Conservation (phyloP, 192 early-diverging fungal genomes). For the Rhizophagus sp. region DNA sequence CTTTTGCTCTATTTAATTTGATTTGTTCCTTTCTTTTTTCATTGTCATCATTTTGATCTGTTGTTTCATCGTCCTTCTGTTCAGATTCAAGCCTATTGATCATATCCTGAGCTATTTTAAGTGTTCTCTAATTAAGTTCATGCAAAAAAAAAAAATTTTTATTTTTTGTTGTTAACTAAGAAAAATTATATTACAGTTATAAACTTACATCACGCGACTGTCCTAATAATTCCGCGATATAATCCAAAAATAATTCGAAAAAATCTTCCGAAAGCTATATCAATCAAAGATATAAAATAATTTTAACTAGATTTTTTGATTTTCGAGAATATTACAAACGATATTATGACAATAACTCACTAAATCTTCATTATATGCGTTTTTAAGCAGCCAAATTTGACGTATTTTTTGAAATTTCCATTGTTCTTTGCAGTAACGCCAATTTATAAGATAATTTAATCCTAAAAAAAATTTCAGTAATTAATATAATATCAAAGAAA, state of each 20-base stretch:
- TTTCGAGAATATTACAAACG: too few species aligned
- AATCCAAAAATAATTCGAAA: conserved; percentile 41
- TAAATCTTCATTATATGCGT: conserved; percentile 36
- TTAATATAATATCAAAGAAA: not conserved
- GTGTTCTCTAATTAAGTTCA: not conserved
- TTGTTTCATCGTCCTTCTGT: not conserved
- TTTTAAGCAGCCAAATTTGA: conserved; percentile 42
- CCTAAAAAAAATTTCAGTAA: conserved; percentile 21
- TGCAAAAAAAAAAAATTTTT: not conserved
- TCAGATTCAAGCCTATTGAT: not conserved
- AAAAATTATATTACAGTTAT: not conserved
- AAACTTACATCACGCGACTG: conserved; percentile 40
- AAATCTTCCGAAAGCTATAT: conserved; percentile 32
- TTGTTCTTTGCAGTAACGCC: conserved; percentile 33
- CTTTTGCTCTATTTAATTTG: conserved; percentile 10
- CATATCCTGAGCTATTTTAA: not conserved
- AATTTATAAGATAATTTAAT: conserved; percentile 37
- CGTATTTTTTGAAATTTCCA: conserved; percentile 48
- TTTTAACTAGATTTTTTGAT: too few species aligned
- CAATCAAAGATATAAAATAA: not conserved
- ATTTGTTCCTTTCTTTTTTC: not conserved
- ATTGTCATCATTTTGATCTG: not conserved
- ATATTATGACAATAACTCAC: not conserved
- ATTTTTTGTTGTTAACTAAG: not conserved
- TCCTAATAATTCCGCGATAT: conserved; percentile 41